Conservation (phyloP, 106 monocot species). For the Dendrobium officinale region DNA sequence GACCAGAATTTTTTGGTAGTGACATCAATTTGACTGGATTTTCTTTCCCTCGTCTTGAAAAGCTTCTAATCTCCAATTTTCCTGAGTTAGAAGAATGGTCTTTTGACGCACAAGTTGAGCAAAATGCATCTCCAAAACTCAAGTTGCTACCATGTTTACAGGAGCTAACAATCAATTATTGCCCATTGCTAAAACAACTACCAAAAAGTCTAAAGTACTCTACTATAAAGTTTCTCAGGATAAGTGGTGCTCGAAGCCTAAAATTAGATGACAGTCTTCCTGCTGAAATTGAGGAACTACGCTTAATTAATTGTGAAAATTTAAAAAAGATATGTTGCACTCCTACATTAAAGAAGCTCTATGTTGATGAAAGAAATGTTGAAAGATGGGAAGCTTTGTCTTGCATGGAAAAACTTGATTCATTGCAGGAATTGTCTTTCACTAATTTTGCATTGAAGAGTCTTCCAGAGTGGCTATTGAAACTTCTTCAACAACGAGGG, state of each 20-base stretch:
- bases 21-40: neutral
- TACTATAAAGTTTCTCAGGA: neutral
- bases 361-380: neutral
- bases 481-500: neutral
- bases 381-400: neutral
- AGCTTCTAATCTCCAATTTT: slow-evolving; percentile 2
- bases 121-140: neutral
- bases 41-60: slow-evolving; percentile 22
- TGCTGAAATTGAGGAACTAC: neutral
- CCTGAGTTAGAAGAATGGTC: slow-evolving; percentile 28
- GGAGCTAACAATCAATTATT: neutral
- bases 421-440: neutral
- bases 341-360: neutral
- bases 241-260: neutral
- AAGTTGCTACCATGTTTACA: neutral
- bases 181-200: slow-evolving; percentile 14
- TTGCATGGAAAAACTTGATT: neutral
- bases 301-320: neutral
- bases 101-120: neutral
- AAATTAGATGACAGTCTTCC: neutral
- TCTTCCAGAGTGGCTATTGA: slow-evolving; percentile 18
- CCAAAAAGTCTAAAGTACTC: slow-evolving; percentile 12
- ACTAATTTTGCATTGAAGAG: neutral
- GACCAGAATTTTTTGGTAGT: neutral
- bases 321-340: neutral